Conservation (phyloP, 2,329 filamentous ascomycete genomes). For the Pochonia chlamydosporia region DNA sequence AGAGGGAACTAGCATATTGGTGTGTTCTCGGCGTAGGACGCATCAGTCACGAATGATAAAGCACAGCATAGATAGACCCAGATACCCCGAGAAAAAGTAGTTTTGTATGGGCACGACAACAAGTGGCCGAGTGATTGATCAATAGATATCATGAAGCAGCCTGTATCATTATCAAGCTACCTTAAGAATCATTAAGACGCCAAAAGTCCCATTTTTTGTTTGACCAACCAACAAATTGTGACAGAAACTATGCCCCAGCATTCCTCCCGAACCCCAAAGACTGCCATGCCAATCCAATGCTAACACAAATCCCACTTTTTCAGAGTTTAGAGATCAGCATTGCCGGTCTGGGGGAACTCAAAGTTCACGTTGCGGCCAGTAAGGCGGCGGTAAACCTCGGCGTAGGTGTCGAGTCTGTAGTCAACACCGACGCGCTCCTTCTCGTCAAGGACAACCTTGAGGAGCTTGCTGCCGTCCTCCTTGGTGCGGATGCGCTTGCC, state of each 20-base stretch:
- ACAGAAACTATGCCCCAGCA: slow-evolving; percentile 22
- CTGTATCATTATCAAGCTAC: slow-evolving; percentile 44
- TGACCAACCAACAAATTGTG: slow-evolving; percentile 31
- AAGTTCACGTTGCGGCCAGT: slow-evolving; percentile 96
- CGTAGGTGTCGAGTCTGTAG: slow-evolving; percentile 99
- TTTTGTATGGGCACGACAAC: slow-evolving; percentile 12
- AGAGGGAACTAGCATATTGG: slow-evolving; percentile 91
- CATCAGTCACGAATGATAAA: slow-evolving; percentile 49
- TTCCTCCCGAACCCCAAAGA: slow-evolving; percentile 4
- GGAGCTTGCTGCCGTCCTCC: slow-evolving; percentile 96
- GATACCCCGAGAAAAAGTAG: slow-evolving; percentile 32
- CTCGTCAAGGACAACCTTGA: slow-evolving; percentile 99
- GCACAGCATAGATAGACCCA: slow-evolving; percentile 28
- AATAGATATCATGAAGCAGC: slow-evolving; percentile 33
- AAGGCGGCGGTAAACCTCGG: slow-evolving; percentile 97
- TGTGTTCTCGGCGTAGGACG: slow-evolving; percentile 83
- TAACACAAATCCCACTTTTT: slow-evolving; percentile 46
- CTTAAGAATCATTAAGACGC: slow-evolving; percentile 41
- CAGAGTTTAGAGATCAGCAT: slow-evolving; percentile 45
- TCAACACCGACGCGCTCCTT: slow-evolving; percentile 99
- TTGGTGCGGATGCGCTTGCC: slow-evolving; percentile 98
- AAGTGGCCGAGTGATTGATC: slow-evolving; percentile 18
- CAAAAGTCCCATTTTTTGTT: slow-evolving; percentile 33
- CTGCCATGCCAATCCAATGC: slow-evolving; percentile 8
- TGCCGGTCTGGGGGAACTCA: slow-evolving; percentile 88